These are phyloP conservation scores for Apostasia shenzhenica DNA, from an alignment of 106 monocot species.

Conservation along the genomic window DNA sequence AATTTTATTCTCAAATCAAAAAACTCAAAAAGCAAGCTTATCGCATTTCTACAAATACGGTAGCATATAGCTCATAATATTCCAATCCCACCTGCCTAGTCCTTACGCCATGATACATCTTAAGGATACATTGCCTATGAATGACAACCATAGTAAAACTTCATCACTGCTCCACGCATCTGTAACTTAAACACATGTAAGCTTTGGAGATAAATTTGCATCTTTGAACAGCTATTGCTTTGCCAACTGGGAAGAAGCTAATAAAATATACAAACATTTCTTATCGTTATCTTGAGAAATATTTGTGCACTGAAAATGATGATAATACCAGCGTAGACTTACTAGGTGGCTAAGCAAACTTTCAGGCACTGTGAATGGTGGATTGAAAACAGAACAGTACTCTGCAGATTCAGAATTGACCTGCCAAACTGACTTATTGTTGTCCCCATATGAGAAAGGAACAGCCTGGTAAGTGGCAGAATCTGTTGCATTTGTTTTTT, in stretches of 20 bases:
- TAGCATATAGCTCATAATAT: slow-evolving; percentile 31
- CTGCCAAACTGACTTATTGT: slow-evolving; percentile 5
- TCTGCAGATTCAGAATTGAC: slow-evolving; percentile 24
- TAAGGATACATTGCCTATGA: slow-evolving; percentile 71
- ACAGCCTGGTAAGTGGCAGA: slow-evolving; percentile 60
- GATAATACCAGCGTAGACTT: slow-evolving; percentile 21
- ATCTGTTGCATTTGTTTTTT: slow-evolving; percentile 15
- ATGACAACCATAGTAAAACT: slow-evolving; percentile 82
- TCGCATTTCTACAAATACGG: slow-evolving; percentile 10
- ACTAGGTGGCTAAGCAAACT: slow-evolving; percentile 62
- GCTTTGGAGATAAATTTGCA: slow-evolving; percentile 69
- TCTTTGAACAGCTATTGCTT: slow-evolving; percentile 42
- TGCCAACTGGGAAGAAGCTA: slow-evolving; percentile 38
- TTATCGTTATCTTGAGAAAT: slow-evolving; percentile 20
- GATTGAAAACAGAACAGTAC: slow-evolving; percentile 40
- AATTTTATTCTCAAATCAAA: slow-evolving; percentile 1
- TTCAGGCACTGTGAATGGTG: slow-evolving; percentile 76
- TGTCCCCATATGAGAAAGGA: slow-evolving; percentile 58
- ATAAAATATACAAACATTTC: slow-evolving; percentile 44
- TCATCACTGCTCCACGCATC: slow-evolving; percentile 93
- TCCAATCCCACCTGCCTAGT: slow-evolving; percentile 82
- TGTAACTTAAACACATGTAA: slow-evolving; percentile 86
- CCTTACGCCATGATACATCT: slow-evolving; percentile 78
- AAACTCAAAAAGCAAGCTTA: slow-evolving; percentile 7
- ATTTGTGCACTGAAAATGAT: slow-evolving; percentile 1